Base-by-base conservation (phyloP, 352 stramenopile genomes). In the Phytophthora boehmeriae region DNA sequence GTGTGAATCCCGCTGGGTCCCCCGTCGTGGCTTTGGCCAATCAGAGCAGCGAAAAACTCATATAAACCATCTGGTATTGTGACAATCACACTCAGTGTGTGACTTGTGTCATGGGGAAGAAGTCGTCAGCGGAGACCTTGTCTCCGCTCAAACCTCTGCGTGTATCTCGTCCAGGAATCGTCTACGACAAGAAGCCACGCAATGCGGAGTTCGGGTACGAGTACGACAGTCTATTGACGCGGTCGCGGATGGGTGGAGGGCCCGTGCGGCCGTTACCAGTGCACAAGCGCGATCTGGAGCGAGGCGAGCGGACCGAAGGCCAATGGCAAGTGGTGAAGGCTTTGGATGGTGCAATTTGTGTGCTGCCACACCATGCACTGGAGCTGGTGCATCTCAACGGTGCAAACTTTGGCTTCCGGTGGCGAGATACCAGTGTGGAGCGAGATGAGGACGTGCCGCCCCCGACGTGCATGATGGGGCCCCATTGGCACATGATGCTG, bases 401-500 rank as follows among this genome's bases (percentile, higher is more conserved):
- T 23, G 78, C 64, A n/a, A 88, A 92, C 51, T 88, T 75, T 36
- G 80, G 82, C 0, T 20, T 88, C 14, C 75, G 70, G 16, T 86
- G 80, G 80, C 49, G 62, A 28, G 43, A 59, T 14, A 39, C 46
- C 47, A 28, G 38, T 14, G 22, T 60, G 13, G 36, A 46, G 38
- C 43, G 46, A 41, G 43, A 68, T 19, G 23, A 28, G 10, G 56
- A 68, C 22, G 28, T 42, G 2, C 25, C 51, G 11, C 47, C 65
- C n/a, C 79, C 82, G 10, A 50, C 62, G 36, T 93, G 84, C 47
- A 70, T 90, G 38, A 68, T 94, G 22, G 86, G 86, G 17, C 86
- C 86, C 30, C 86, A 94, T 63, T 92, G 86, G 83, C 85, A 83
- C 62, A 63, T 93, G 55, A 88, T 95, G 75, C 42, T 72, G 19